Evolutionary conservation across 2,329 filamentous ascomycete species (phyloP), one percentile per base, ranked within the genome.

Genomic region (Acephala macrosclerotiorum): DNA sequence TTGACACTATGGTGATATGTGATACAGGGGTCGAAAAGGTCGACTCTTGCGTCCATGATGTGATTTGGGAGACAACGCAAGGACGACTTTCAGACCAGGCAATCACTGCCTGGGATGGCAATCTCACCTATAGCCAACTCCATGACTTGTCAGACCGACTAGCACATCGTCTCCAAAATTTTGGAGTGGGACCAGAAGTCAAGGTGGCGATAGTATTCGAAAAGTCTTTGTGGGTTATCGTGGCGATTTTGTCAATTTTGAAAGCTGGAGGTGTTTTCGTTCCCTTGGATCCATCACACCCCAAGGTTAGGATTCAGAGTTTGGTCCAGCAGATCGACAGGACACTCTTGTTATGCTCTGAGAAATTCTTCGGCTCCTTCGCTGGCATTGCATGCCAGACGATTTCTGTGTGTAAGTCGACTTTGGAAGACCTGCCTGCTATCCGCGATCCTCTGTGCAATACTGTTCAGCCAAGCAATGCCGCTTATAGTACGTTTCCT

Each of bases 221-320:
- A 47, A 75, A 75, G 59, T 74, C 73, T 5, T 62, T 58, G 42
- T 75, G 70, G 65, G 66, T 70, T 33, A 64, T 74, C 36, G 68
- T 75, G 26, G 69, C 71, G 7, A 73, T 74, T 72, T 60, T 76
- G 22, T 70, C 65, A 56, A 68, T 76, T 2, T 57, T 75, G 36
- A 71, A 73, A 58, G 68, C 72, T 42, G 74, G 74, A 14, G 72
- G 67, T 20, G 72, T 68, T 3, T 77, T 72, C 38, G 72, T 77
- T 49, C 69, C 73, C 14, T 59, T 77, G 16, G 72, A 77, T 63
- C 60, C 63, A 25, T 29, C 63, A n/a, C 59, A 69, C 14, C 58
- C 67, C 3, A 22, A 16, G 3, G 20, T 25, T 6, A 55, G n/a
- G 49, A 58, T 64, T 20, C 56, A 59, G 40, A 56, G 51, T 36